Conservation (phyloP, 2,329 filamentous ascomycete species). For the Sporothrix globosa region DNA sequence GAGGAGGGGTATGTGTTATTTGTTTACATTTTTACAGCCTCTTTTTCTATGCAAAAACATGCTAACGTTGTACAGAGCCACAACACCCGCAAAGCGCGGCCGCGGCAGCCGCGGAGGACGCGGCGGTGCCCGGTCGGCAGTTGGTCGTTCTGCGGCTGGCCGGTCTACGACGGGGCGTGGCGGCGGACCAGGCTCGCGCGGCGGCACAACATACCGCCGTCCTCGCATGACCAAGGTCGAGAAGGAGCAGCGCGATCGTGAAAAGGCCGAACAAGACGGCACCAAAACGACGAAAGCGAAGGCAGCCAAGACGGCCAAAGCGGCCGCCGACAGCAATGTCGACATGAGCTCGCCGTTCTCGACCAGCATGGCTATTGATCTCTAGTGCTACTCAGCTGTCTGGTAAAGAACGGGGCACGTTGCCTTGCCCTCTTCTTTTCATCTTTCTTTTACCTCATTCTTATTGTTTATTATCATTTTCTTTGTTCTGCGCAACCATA, state of each 20-base stretch:
- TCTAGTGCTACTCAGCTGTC: conserved; percentile 4
- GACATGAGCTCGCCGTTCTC: conserved; percentile 31
- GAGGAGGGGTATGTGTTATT: conserved; percentile 53
- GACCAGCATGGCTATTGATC: conserved; percentile 35
- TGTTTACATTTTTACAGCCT: conserved; percentile 31
- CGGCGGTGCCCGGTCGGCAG: conserved; percentile 54
- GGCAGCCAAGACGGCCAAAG: conserved; percentile 23
- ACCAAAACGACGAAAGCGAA: not conserved
- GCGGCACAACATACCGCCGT: conserved; percentile 74
- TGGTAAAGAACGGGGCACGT: not conserved
- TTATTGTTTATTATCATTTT: not conserved
- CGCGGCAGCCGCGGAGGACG: conserved; percentile 53
- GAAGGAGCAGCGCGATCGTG: conserved; percentile 76
- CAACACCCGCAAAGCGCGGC: conserved; percentile 72
- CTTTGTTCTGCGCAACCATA: not conserved
- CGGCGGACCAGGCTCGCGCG: conserved; percentile 69
- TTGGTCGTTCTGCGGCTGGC: conserved; percentile 59
- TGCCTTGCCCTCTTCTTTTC: not conserved
- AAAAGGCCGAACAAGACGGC: conserved; percentile 64
- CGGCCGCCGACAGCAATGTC: conserved; percentile 21
- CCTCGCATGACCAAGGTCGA: conserved; percentile 85
- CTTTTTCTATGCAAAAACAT: conserved; percentile 29
- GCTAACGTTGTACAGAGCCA: conserved; percentile 59
- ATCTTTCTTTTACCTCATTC: not conserved
- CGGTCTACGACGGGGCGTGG: conserved; percentile 32